Evolutionary conservation across 2,329 filamentous ascomycete species (phyloP).

Genomic region (Phialophora tarda): DNA sequence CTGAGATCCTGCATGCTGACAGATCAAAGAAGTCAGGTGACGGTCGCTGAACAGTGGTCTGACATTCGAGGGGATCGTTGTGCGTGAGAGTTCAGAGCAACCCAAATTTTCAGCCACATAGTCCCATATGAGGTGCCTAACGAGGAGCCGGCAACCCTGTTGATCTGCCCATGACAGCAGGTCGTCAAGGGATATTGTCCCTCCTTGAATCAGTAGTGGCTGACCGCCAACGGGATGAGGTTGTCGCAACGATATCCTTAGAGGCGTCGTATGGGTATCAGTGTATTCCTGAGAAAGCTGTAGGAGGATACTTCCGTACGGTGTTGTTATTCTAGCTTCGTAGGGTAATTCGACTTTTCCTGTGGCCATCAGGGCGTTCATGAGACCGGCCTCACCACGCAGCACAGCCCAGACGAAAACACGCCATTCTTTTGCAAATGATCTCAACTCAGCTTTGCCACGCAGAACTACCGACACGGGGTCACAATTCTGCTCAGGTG

Average conservation of each 20-base stretch:
- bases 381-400: neutral
- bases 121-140: slow-evolving; percentile 8
- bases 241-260: neutral
- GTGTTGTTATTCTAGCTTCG: neutral
- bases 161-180: neutral
- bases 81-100: neutral
- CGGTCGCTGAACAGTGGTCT: neutral
- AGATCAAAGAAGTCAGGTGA: neutral
- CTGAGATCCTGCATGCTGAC: neutral
- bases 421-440: neutral
- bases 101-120: neutral
- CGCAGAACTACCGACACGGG: neutral
- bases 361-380: slow-evolving; percentile 5
- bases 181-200: neutral
- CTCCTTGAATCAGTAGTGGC: too few species aligned
- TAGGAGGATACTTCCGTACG: neutral
- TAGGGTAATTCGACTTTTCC: slow-evolving; percentile 1
- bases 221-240: neutral
- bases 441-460: neutral
- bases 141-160: slow-evolving; percentile 1
- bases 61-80: neutral
- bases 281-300: neutral
- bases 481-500: neutral
- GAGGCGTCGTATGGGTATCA: neutral
- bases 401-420: slow-evolving; percentile 9